Conservation (phyloP, 345 rosid species). For the Rhizophora mangle region DNA sequence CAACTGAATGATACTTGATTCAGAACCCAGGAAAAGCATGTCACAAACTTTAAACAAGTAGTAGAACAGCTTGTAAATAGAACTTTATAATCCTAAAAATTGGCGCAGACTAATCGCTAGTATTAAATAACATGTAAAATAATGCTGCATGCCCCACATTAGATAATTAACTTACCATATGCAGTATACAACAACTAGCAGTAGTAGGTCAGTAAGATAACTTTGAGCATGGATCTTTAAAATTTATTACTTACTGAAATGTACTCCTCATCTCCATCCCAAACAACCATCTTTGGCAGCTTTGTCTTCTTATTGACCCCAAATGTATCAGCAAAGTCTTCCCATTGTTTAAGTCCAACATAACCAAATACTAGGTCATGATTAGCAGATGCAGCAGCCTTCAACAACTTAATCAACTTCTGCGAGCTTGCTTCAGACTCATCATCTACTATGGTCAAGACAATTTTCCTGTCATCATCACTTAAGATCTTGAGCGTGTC, state of each 20-base stretch:
- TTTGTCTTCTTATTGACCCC: slow-evolving; percentile 46
- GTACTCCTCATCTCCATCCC: slow-evolving; percentile 84
- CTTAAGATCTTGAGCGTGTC: slow-evolving; percentile 72
- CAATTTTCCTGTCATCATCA: slow-evolving; percentile 84
- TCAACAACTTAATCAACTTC: slow-evolving; percentile 57
- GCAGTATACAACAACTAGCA: too few relatives aligned
- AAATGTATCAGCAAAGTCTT: slow-evolving; percentile 75
- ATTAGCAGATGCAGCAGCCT: slow-evolving; percentile 93
- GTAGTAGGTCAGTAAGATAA: background rate
- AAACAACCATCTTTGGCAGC: slow-evolving; percentile 78
- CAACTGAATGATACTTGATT: too few relatives aligned
- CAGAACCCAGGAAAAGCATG: too few relatives aligned
- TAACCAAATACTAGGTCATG: slow-evolving; percentile 83
- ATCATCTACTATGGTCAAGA: slow-evolving; percentile 69
- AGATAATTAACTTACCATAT: too few relatives aligned
- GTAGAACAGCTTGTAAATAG: too few relatives aligned
- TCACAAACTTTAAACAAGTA: too few relatives aligned
- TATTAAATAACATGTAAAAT: too few relatives aligned
- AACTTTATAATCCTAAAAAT: too few relatives aligned
- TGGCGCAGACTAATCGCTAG: too few relatives aligned
- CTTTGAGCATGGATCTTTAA: background rate
- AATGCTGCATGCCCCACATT: too few relatives aligned
- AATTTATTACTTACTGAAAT: slow-evolving; percentile 48
- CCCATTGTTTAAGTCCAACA: slow-evolving; percentile 75
- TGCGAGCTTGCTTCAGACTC: slow-evolving; percentile 60